Percentiles rank a stretch among this genome's conserved stretches.
Evolutionary conservation across 192 early-diverging fungal genomes (phyloP).

Genomic region (Coemansia sp.): DNA sequence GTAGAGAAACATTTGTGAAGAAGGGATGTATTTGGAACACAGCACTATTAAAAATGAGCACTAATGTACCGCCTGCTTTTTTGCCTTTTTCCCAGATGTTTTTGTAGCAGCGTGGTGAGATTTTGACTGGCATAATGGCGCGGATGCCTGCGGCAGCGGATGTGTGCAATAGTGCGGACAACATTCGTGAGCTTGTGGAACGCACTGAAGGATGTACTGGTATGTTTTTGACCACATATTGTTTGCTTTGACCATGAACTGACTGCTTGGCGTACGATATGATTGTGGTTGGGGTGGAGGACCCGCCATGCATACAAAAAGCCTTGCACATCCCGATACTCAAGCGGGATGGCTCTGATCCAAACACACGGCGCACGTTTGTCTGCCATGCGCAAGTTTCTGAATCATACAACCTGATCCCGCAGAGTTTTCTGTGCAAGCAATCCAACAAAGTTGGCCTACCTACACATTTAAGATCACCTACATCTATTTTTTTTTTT

Average conservation of each 20-base stretch:
- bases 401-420: not conserved
- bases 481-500: not conserved
- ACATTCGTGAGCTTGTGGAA: constrained; percentile 47
- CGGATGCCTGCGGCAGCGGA: constrained; percentile 58
- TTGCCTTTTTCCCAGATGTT: not conserved
- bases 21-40: not conserved
- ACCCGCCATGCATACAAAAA: not conserved
- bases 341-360: not conserved
- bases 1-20: not conserved
- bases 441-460: not conserved
- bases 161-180: constrained; percentile 28
- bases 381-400: not conserved
- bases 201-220: constrained; percentile 56
- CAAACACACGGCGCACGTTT: not conserved
- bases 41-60: not conserved
- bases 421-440: not conserved
- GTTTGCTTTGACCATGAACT: not conserved
- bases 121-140: constrained; percentile 58
- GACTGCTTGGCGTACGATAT: not conserved
- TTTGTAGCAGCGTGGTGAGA: constrained; percentile 55
- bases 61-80: not conserved
- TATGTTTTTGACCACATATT: constrained; percentile 15
- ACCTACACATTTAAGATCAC: not conserved
- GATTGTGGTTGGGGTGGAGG: not conserved
- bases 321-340: not conserved